A percentile compares a stretch with the other conserved stretches of the same genome.
Conservation (phyloP, 2,329 filamentous ascomycete species). For the Fusarium vanettenii region DNA sequence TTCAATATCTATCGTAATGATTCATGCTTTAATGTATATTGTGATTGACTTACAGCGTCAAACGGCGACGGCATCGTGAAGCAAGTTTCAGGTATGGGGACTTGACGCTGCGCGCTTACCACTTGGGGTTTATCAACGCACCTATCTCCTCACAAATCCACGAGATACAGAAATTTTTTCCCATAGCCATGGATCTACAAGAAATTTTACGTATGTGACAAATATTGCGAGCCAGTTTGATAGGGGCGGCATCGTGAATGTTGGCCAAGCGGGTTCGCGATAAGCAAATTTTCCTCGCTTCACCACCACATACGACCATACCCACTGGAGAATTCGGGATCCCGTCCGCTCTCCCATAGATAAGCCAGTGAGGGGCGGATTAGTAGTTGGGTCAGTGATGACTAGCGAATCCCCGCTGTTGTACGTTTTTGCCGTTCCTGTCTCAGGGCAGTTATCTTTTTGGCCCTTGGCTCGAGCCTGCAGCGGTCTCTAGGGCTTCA, state of each 20-base stretch:
- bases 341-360: slow-evolving; percentile 1
- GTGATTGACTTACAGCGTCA: background rate
- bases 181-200: background rate
- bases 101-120: background rate
- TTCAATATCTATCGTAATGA: background rate
- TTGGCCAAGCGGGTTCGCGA: background rate
- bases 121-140: background rate
- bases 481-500: background rate
- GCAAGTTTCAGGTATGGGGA: background rate
- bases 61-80: background rate
- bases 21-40: too few relatives aligned
- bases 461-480: background rate
- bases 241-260: background rate
- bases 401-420: background rate
- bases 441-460: background rate
- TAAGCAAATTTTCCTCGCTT: background rate
- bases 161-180: background rate
- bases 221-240: too few relatives aligned
- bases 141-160: background rate
- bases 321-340: background rate
- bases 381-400: background rate
- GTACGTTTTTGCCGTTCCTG: background rate
- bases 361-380: background rate
- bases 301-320: background rate
- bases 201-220: background rate